Conservation (phyloP, 345 rosid genomes). For the Luvunga scandens region DNA sequence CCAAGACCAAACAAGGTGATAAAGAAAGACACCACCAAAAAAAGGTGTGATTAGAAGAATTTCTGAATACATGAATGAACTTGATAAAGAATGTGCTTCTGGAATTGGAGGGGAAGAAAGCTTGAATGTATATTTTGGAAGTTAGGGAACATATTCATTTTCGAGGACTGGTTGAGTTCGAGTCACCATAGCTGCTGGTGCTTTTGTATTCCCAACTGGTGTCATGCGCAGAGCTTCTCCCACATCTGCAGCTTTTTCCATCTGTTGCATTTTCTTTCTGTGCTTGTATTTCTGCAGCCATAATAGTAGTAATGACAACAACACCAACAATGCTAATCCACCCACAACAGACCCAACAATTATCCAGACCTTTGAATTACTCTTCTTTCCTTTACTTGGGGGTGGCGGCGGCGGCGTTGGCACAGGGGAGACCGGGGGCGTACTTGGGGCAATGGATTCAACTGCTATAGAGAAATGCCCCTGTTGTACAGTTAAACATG, state of each 20-base stretch:
- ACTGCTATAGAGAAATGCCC: conserved; percentile 89
- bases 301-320: conserved; percentile 44
- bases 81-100: conserved; percentile 40
- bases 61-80: conserved; percentile 35
- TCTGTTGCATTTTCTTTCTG: conserved; percentile 62
- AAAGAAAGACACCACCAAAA: conserved; percentile 31
- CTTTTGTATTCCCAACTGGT: conserved; percentile 73
- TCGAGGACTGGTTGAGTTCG: conserved; percentile 90
- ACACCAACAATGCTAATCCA: conserved; percentile 50
- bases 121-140: conserved; percentile 23
- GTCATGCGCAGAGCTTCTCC: conserved; percentile 89
- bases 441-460: conserved; percentile 55
- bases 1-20: conserved; percentile 22
- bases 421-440: conserved; percentile 28
- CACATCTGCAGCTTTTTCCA: conserved; percentile 92
- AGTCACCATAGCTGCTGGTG: conserved; percentile 76
- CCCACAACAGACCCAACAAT: conserved; percentile 78
- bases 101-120: conserved; percentile 11
- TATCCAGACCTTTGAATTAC: conserved; percentile 49
- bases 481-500: conserved; percentile 53
- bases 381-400: conserved; percentile 33
- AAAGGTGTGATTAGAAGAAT: conserved; percentile 43
- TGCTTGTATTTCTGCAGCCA: conserved; percentile 60
- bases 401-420: conserved; percentile 11
- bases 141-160: conserved; percentile 73